Conservation (phyloP, 2,329 filamentous ascomycete species). For the Aspergillus melleus region DNA sequence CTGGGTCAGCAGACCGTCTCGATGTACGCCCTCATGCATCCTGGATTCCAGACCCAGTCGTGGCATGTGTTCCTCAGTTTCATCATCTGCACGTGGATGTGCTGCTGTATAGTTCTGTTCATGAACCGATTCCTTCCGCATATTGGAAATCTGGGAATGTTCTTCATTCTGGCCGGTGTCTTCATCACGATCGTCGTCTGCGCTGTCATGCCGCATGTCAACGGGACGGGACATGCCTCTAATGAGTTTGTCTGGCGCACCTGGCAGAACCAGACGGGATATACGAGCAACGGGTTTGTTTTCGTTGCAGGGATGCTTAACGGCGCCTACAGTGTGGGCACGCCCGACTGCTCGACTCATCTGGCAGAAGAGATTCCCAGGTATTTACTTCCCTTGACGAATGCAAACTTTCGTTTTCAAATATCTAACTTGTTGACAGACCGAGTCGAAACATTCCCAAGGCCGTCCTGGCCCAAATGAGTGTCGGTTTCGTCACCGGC, state of each 20-base stretch:
- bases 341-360: conserved; percentile 65
- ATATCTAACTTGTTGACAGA: conserved; percentile 11
- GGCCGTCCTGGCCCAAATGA: conserved; percentile 51
- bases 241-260: conserved; percentile 57
- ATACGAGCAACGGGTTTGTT: conserved; percentile 57
- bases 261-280: conserved; percentile 51
- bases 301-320: conserved; percentile 68
- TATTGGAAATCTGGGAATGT: conserved; percentile 58
- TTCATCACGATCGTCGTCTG: conserved; percentile 56
- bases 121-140: conserved; percentile 54
- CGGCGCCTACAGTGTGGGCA: conserved; percentile 67
- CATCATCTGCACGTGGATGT: conserved; percentile 56
- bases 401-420: not conserved
- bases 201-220: conserved; percentile 54
- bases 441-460: conserved; percentile 50
- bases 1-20: conserved; percentile 60
- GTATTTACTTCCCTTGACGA: conserved; percentile 18
- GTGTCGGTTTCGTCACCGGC: conserved; percentile 48
- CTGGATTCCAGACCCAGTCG: conserved; percentile 50
- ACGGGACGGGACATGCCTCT: conserved; percentile 45
- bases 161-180: conserved; percentile 56
- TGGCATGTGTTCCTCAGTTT: conserved; percentile 64
- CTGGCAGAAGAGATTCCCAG: conserved; percentile 64
- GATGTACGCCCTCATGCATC: conserved; percentile 62
- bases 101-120: conserved; percentile 55